phyloP scores from a whole-genome alignment of 352 stramenopile species.

The Globisporangium perplexum region DNA sequence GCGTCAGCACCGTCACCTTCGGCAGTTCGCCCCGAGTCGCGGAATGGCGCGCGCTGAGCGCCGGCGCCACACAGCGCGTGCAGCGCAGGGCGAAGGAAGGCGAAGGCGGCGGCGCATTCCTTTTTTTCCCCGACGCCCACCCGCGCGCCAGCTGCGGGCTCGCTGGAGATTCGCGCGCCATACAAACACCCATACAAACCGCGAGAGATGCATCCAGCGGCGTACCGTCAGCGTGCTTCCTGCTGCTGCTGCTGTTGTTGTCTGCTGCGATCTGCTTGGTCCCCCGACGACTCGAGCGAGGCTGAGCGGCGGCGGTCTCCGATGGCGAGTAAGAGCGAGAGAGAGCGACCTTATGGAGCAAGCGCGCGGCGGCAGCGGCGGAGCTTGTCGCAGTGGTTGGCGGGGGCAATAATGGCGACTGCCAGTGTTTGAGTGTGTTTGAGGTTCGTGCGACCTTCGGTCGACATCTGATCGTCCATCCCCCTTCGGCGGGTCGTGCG shows the following conservation, averaged over 20 bases:
- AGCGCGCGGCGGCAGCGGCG: too few relatives aligned
- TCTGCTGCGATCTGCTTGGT: too few relatives aligned
- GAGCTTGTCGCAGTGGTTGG: neutral
- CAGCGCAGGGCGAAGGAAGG: neutral
- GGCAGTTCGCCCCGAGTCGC: neutral
- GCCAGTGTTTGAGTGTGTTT: too few relatives aligned
- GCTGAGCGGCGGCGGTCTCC: too few relatives aligned
- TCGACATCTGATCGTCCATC: too few relatives aligned
- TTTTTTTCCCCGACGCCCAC: constrained; percentile 7
- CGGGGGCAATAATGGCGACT: neutral
- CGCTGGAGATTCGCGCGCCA: constrained; percentile 10
- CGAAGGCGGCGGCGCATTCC: constrained; percentile 5
- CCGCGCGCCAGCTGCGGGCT: constrained; percentile 2
- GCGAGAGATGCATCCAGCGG: neutral
- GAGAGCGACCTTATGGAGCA: too few relatives aligned
- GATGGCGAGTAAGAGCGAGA: too few relatives aligned
- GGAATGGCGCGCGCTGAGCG: neutral
- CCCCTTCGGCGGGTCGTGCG: too few relatives aligned
- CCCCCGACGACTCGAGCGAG: too few relatives aligned
- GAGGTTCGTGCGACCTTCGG: too few relatives aligned
- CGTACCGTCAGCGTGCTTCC: neutral
- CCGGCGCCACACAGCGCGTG: neutral
- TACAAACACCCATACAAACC: constrained; percentile 23
- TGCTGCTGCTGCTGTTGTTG: too few relatives aligned
- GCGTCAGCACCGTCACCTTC: neutral